Percentiles rank a stretch among this genome's conserved stretches.
phyloP scores from a whole-genome alignment of 495 filamentous ascomycete genomes.

The Tuber aestivum region DNA sequence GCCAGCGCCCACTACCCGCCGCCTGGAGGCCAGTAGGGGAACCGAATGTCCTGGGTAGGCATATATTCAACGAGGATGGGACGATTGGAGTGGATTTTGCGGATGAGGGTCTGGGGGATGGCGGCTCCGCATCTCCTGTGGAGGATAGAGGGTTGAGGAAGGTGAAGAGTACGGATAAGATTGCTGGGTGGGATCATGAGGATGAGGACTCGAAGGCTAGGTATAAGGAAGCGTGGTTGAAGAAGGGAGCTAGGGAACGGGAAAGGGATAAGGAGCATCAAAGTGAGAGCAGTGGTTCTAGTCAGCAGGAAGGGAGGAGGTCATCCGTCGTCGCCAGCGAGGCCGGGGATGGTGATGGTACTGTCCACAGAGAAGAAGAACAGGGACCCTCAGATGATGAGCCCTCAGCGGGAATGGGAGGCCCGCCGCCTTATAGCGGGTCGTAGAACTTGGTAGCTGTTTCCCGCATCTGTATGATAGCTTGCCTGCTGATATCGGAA shows the following conservation, averaged over 20 bases:
- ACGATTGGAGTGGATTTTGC: neutral
- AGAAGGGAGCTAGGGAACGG: constrained; percentile 28
- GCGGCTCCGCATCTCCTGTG: neutral
- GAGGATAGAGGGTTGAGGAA: constrained; percentile 23
- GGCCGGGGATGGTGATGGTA: constrained; percentile 14
- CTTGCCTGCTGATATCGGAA: neutral
- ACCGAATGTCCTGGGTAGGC: constrained; percentile 4
- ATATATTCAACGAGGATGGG: neutral
- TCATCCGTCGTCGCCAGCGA: constrained; percentile 2
- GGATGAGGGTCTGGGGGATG: constrained; percentile 23
- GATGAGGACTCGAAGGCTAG: constrained; percentile 18
- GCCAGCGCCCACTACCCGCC: constrained; percentile 23
- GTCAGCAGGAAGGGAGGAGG: neutral
- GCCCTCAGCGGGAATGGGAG: neutral
- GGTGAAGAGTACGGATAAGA: constrained; percentile 24
- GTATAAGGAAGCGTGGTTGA: constrained; percentile 28
- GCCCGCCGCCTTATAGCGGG: neutral
- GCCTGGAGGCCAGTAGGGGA: constrained; percentile 25
- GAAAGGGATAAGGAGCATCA: constrained; percentile 16
- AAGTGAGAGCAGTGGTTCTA: constrained; percentile 14
- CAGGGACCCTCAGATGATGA: neutral
- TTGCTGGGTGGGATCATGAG: constrained; percentile 33
- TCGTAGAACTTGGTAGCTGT: neutral
- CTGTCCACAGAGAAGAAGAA: neutral
- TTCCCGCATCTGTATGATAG: neutral